Base-by-base conservation (phyloP, 495 filamentous ascomycete genomes). In the Lasiosphaeris hirsuta region DNA sequence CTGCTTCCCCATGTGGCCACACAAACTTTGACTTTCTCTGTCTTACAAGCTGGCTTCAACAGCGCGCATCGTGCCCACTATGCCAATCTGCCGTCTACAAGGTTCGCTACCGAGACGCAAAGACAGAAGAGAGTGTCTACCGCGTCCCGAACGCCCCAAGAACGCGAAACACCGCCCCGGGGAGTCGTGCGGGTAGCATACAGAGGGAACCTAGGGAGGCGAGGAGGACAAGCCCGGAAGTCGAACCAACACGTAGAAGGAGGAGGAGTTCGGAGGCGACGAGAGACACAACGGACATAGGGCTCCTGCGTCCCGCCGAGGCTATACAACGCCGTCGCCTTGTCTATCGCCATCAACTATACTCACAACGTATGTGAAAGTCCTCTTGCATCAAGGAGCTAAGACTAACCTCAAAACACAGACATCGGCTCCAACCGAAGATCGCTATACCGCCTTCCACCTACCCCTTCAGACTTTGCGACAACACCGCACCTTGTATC, bases 11-110 rank as follows among this genome's bases (percentile, higher is more conserved):
- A 14, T 96, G 92, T 79, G 77, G 79, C 15, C 92, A 96, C 76
- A 69, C 80, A 45, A 85, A 83, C 63, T 96, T 94, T 68, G 90
- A 96, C 72, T 92, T 90, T 68, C 63, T 91, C 10, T 96, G 92
- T 64, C 81, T 96, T 9, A 68, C 89, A 15, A 92, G 83, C 73
- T 96, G 92, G 92, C 74, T 92, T 11, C 82, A 93, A 62, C 78
- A 90, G 64, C 82, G 82, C 19, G 71, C 86, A 0, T 81, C 72
- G 48, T 96, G 91, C 68, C 91, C 91, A 9, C 75, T 96, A 53
- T 96, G 90, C 72, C 92, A 93, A 55, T 73, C 81, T 17, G 72
- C 81, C 51, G 75, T 94, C 53, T 77, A 78, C 14, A 76, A 81
- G n/a, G 86, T 96, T 37, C 80, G 84, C 66, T 88, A 92, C 68